These are phyloP conservation scores for Spergularia marina DNA, from an alignment of 148 eudicot species.

Conservation along the genomic window DNA sequence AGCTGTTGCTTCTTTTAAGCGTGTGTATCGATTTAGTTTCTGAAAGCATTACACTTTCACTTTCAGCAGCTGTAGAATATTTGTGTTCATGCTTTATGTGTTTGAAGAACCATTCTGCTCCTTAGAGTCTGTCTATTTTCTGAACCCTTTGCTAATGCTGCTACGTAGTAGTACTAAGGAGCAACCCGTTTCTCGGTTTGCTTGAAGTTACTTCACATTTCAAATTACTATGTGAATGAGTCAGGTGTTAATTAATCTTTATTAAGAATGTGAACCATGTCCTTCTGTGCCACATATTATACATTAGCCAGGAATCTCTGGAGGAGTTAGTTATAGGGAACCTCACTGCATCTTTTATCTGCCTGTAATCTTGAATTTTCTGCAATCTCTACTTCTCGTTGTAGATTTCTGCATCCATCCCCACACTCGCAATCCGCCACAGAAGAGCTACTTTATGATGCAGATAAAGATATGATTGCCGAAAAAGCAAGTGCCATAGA, in stretches of 20 bases:
- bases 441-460: constrained; percentile 22
- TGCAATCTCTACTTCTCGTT: constrained; percentile 20
- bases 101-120: not conserved
- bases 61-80: no score
- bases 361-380: not conserved
- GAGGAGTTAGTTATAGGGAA: no score
- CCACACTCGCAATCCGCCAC: constrained; percentile 21
- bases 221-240: not conserved
- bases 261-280: not conserved
- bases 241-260: not conserved
- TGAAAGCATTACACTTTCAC: no score
- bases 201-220: not conserved
- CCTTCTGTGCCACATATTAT: not conserved
- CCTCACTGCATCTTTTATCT: no score
- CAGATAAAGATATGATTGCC: constrained; percentile 27
- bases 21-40: no score
- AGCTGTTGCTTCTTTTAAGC: no score
- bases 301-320: not conserved
- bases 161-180: not conserved
- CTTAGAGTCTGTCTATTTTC: not conserved
- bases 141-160: not conserved
- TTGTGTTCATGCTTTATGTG: not conserved
- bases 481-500: constrained; percentile 21
- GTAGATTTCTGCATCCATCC: constrained; percentile 44
- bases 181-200: not conserved